Evolutionary conservation across 2,329 filamentous ascomycete species (phyloP), one percentile per base, ranked within the genome.

Genomic region (Aspergillus neotritici): DNA sequence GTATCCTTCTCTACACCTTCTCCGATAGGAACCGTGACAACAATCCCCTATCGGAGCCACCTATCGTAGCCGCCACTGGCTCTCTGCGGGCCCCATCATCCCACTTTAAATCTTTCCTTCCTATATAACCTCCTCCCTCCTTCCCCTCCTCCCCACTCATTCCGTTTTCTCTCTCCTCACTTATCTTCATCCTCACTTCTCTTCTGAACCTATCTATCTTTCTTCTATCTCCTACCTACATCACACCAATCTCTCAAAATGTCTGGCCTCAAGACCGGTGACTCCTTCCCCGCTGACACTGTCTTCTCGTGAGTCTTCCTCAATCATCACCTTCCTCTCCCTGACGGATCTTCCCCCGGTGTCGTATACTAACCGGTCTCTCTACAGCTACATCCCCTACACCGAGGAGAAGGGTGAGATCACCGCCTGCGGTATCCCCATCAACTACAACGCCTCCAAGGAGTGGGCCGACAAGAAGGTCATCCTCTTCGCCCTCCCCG

Each of bases 251-350:
- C 34, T 21, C 29, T 44, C 58, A 70, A 54, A 62, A 82, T 82
- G 78, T 66, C 83, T 72, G 77, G 77, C 67, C 78, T 93, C 69
- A 83, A 90, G 67, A 78, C 78, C 65, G 90, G 90, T 63, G 87
- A 94, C 68, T 74, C 75, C 65, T 91, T 97, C 77, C 90, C 90
- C 56, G 73, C 82, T 56, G 84, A 78, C 57, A 83, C 94, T 49
- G 75, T 76, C 67, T 96, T 96, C 77, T 75, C 76, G 80, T 84
- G 70, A 60, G 77, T 70, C 32, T 38, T 40, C 40, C 31, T 34
- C 34, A 14, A 32, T 37, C 12, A 12, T 44, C 36, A 21, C 21
- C 40, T 37, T 13, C 34, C 29, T 47, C 41, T 31, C 31, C 30
- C 31, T 13, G 21, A 21, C 17, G 4, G 28, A 28, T 16, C 32